These are phyloP conservation scores for Aspergillus tamarii DNA, from an alignment of 2,329 filamentous ascomycete species.

Conservation along the genomic window DNA sequence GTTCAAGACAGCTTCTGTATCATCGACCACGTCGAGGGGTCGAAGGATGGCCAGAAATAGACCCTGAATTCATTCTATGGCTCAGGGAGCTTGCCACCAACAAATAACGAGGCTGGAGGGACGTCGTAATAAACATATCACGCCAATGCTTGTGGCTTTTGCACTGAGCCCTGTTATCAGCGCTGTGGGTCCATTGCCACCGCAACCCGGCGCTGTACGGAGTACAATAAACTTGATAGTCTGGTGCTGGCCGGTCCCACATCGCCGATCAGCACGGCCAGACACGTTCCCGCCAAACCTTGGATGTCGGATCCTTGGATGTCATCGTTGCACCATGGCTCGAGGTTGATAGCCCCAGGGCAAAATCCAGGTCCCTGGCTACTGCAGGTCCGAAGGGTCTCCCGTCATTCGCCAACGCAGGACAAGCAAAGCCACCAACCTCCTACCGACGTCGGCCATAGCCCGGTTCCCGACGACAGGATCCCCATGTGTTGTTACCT, in stretches of 20 bases:
- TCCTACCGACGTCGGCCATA: background rate
- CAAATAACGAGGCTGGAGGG: background rate
- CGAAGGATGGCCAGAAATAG: background rate
- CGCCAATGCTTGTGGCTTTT: background rate
- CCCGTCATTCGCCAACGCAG: background rate
- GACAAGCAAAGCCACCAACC: background rate
- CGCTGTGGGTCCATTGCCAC: conserved; percentile 3
- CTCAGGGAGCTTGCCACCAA: background rate
- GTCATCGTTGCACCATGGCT: conserved; percentile 5
- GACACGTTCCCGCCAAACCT: conserved; percentile 6
- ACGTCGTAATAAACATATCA: conserved; percentile 1
- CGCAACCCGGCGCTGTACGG: background rate
- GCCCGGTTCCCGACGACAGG: background rate
- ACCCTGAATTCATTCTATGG: no score
- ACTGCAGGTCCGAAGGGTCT: conserved; percentile 1
- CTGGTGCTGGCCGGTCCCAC: background rate
- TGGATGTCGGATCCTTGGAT: conserved; percentile 5
- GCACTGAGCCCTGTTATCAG: background rate
- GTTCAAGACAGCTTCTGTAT: background rate
- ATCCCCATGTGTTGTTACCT: background rate
- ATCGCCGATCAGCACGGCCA: conserved; percentile 3
- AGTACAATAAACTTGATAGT: background rate
- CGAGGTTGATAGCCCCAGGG: conserved; percentile 3
- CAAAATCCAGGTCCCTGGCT: background rate
- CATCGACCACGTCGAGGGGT: background rate